Conservation (phyloP, 2,329 filamentous ascomycete species). For the Fusarium sacchari region DNA sequence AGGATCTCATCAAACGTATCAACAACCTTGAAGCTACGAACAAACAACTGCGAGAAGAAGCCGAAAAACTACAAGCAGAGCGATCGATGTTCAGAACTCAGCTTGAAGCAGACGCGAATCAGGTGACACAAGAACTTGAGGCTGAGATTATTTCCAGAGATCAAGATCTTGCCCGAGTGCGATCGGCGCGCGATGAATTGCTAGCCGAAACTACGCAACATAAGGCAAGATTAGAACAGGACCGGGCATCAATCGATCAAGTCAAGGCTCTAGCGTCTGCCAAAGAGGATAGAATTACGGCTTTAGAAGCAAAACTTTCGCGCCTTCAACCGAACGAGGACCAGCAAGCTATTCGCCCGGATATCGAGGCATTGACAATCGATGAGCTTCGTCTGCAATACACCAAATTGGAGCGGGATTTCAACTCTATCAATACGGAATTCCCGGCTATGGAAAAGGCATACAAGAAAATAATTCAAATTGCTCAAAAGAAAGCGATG, state of each 20-base stretch:
- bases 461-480: constrained; percentile 86
- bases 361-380: constrained; percentile 66
- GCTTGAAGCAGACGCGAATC: constrained; percentile 82
- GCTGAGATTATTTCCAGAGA: constrained; percentile 83
- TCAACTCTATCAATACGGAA: constrained; percentile 85
- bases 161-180: constrained; percentile 84
- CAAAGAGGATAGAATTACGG: constrained; percentile 81
- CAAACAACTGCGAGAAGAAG: constrained; percentile 83
- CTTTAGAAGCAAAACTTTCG: constrained; percentile 84
- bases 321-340: constrained; percentile 68
- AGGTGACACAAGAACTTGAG: constrained; percentile 79
- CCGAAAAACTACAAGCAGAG: constrained; percentile 85
- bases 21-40: constrained; percentile 93
- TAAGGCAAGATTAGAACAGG: constrained; percentile 82
- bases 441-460: constrained; percentile 89
- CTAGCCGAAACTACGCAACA: constrained; percentile 82
- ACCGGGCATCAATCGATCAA: constrained; percentile 74
- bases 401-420: constrained; percentile 79
- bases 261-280: constrained; percentile 83
- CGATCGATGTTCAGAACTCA: constrained; percentile 83
- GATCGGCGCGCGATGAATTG: constrained; percentile 85
- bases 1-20: constrained; percentile 90
- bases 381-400: constrained; percentile 82
- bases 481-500: constrained; percentile 87
- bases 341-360: constrained; percentile 55